Percentiles rank a stretch among this genome's conserved stretches.
phyloP scores from a whole-genome alignment of 140 eudicot species.

The Flaveria floridana region DNA sequence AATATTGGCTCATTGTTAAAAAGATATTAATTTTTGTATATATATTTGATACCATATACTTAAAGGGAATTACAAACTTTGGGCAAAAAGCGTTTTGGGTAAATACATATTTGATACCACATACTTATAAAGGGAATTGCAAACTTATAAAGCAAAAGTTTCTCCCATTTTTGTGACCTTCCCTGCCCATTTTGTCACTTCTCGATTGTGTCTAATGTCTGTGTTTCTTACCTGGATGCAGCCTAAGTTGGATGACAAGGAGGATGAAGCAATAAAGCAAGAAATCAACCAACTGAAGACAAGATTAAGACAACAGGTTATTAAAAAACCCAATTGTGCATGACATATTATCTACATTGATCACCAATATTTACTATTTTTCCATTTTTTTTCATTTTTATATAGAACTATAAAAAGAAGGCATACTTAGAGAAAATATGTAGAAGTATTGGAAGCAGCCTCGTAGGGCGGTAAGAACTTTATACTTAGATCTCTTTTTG shows the following conservation, averaged over 20 bases:
- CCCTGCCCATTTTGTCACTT: neutral
- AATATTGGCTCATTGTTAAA: neutral
- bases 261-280: constrained; percentile 63
- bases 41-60: neutral
- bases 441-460: constrained; percentile 44
- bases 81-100: no score
- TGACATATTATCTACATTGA: constrained; percentile 4
- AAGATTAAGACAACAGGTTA: constrained; percentile 65
- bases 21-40: neutral
- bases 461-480: constrained; percentile 46
- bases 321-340: constrained; percentile 1
- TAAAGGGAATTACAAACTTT: neutral
- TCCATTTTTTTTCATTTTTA: constrained; percentile 17
- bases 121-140: neutral
- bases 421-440: constrained; percentile 54
- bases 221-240: constrained; percentile 27
- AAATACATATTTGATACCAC: no score
- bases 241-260: constrained; percentile 85
- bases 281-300: constrained; percentile 62
- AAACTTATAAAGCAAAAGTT: neutral
- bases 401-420: constrained; percentile 60
- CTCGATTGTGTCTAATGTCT: neutral
- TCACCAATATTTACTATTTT: constrained; percentile 13
- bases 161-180: neutral
- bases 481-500: constrained; percentile 5